phyloP scores from a whole-genome alignment of 2,329 filamentous ascomycete species.

The Hypoxylon sp. region DNA sequence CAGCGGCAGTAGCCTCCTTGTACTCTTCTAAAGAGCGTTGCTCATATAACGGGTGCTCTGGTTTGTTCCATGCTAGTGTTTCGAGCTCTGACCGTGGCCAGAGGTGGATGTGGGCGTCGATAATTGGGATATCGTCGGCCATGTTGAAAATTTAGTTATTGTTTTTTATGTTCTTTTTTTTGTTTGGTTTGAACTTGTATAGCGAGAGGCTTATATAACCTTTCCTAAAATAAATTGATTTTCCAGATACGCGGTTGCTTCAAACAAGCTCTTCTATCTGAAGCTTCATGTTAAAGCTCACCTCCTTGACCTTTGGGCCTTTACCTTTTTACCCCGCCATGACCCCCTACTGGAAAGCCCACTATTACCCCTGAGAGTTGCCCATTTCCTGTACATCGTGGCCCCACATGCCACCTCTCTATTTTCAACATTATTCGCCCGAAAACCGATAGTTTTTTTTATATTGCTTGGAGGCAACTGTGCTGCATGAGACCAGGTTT shows the following conservation, averaged over 20 bases:
- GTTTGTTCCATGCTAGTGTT: constrained; percentile 74
- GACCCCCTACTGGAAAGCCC: constrained; percentile 19
- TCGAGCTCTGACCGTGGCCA: constrained; percentile 74
- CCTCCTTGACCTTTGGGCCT: no score
- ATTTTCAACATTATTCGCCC: constrained; percentile 18
- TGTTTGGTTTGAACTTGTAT: no score
- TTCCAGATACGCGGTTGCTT: no score
- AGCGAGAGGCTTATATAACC: no score
- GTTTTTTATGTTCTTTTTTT: no score
- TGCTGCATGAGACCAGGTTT: no score
- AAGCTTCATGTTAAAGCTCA: constrained; percentile 16
- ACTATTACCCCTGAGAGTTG: constrained; percentile 35
- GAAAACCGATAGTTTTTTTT: constrained; percentile 3
- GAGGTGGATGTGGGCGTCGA: constrained; percentile 93
- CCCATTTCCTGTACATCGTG: constrained; percentile 7
- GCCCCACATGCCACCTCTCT: constrained; percentile 27
- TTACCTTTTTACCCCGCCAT: constrained; percentile 30
- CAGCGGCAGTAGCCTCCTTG: constrained; percentile 54
- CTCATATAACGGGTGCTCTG: constrained; percentile 65
- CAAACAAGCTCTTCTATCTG: constrained; percentile 13
- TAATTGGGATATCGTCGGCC: constrained; percentile 63
- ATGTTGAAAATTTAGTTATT: constrained; percentile 36
- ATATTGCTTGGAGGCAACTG: neutral
- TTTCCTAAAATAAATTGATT: no score
- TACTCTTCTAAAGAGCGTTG: constrained; percentile 74